Evolutionary conservation across 805 yeast genomes (phyloP), one percentile per base, ranked within the genome.

Genomic region (Schwanniomyces occidentalis): DNA sequence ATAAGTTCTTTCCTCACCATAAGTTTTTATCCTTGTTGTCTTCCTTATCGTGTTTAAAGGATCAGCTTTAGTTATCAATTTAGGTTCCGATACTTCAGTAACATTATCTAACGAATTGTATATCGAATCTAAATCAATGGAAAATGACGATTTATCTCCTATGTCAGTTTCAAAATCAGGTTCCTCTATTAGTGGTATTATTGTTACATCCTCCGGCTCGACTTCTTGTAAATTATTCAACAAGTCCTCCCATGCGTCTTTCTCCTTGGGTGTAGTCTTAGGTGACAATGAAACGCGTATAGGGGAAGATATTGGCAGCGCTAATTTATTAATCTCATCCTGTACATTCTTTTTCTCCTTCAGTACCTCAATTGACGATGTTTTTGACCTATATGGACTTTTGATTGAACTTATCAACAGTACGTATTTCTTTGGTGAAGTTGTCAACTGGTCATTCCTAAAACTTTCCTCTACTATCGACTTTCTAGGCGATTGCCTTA

Each of bases 1-100:
- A 22, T 24, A 45, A 27, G 51, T 49, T 30, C 58, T 33, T 10
- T 41, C 44, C 5, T 40, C 41, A 8, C 53, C 50, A 27, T 52
- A 52, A 8, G 42, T 43, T 35, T 29, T 33, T 13, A 14, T 18
- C 8, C 18, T 24, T 6, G 26, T 29, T 15, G 6, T 12, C n/a
- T 20, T 33, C 8, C 35, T 6, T 16, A 22, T 23, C 45, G 44
- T 69, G 35, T 52, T 32, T 18, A 41, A 33, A 14, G 41, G 30
- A n/a, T n/a, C n/a, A n/a, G n/a, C n/a, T 16, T 27, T 16, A 14
- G 20, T 6, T 6, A 16, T 12, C 8, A 9, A 5, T 10, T 27
- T 8, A 7, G 22, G 7, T 20, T 20, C 9, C 9, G 22, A 8
- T 7, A 20, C 15, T 7, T 15, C 18, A 14, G 18, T 27, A 7